Base-by-base conservation (phyloP, 495 filamentous ascomycete genomes). In the Recurvomyces mirabilis region DNA sequence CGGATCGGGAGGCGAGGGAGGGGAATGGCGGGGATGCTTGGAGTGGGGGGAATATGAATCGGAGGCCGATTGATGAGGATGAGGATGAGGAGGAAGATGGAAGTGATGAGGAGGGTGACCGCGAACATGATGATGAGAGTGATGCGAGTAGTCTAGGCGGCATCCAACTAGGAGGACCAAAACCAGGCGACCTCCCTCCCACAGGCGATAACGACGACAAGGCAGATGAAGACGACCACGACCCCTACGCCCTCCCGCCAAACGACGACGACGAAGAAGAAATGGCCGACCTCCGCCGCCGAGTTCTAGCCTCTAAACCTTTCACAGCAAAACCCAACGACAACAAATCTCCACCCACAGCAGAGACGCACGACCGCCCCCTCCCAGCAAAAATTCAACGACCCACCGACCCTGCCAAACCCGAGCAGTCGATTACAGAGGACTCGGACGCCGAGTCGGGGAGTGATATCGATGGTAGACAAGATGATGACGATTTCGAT, bases 241-340 rank as follows among this genome's bases (percentile, higher is more conserved):
- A 89, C 52, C 78, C 77, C 1, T 84, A 78, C 44, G 81, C 75
- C 18, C 74, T 89, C 29, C 82, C 83, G 26, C 79, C 84, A 10
- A 79, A 83, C 12, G n/a, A n/a, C n/a, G 83, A 93, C 54, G 84
- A 85, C 35, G 82, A 82, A 43, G 84, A 79, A 43, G 82, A 93
- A 57, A 95, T 94, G 84, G 88, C 85, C 30, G 87, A 91, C 52
- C 77, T 98, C 21, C 70, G 91, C 29, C 77, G 77, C 30, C 80
- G 82, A 53, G 84, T 94, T 17, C 69, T 96, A 2, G 78, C 74
- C 1, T 94, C 89, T 3, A 94, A 87, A 52, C 71, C 84, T 0
- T 98, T 95, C 52, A 68, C 82, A 30, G 84, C 84, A 60, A 20
- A 63, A 61, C 38, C 56, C 67, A 35, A 74, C 75, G 38, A 75